Percentiles rank a stretch among this genome's conserved stretches.
Conservation (phyloP, 169 alveolate species). For the Babesia bigemina region DNA sequence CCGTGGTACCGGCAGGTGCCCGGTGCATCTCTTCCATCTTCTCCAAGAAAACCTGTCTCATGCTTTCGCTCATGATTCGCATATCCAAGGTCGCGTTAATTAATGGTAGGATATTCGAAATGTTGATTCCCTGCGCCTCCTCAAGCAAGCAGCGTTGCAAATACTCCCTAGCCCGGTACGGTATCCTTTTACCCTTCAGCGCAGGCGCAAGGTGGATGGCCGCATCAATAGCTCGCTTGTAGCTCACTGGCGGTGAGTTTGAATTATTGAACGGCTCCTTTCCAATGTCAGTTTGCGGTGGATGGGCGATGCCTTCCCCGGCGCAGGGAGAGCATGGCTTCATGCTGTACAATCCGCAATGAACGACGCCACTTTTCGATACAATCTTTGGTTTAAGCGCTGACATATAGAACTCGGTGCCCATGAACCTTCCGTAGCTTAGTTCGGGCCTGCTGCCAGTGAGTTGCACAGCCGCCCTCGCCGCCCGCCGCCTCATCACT, state of each 20-base stretch:
- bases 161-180: constrained; percentile 16
- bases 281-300: neutral
- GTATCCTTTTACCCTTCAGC: constrained; percentile 13
- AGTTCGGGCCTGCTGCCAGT: neutral
- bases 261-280: neutral
- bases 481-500: constrained; percentile 2
- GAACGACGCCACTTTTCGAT: no score
- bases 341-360: no score
- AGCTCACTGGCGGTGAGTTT: neutral
- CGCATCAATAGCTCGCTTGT: neutral
- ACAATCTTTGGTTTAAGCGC: no score
- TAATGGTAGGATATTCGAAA: neutral
- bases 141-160: neutral
- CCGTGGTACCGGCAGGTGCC: neutral
- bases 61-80: neutral
- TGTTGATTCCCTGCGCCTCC: neutral
- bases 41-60: neutral
- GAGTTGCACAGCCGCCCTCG: neutral
- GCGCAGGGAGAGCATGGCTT: no score
- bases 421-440: constrained; percentile 50
- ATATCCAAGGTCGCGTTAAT: neutral
- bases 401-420: constrained; percentile 42
- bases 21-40: constrained; percentile 2
- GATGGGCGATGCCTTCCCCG: no score
- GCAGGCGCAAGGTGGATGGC: neutral